Evolutionary conservation across 805 yeast genomes (phyloP), one percentile per base, ranked within the genome.

Genomic region (Wickerhamiella azyma): DNA sequence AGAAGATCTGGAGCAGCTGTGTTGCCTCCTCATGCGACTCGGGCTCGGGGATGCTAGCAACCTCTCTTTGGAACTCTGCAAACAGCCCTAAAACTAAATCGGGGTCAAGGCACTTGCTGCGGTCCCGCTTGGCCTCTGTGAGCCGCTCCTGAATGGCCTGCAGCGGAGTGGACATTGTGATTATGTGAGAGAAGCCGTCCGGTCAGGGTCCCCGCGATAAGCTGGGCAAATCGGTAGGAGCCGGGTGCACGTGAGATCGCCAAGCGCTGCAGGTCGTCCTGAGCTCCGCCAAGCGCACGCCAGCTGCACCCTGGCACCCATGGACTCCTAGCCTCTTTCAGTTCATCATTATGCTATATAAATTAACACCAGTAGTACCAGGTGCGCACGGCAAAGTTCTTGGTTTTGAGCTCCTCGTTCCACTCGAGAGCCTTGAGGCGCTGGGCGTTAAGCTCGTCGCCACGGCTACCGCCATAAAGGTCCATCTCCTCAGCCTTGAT

Each of bases 391-490:
- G 63, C 70, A 51, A 65, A 55, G 46, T 74, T 74, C 55, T 64
- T 70, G 29, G 70, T 48, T 16, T 66, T 68, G 51, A 78, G 55
- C 50, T 56, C 66, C 5, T 67, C 78, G 57, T 62, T 70, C 59
- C 79, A 81, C 59, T 75, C 81, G 7, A 67, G 70, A 44, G 77
- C 60, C 57, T 77, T 81, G 57, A 72, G 78, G 52, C 64, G 67
- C 45, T 44, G 19, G 14, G 39, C 45, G 16, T 48, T 48, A 7
- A 76, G 53, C 55, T 79, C 83, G 19, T 71, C 53, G 38, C 72
- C 75, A 52, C 81, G 70, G 59, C 82, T 72, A 45, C 86, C 86
- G 41, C 75, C 67, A 55, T 75, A 80, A 37, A 79, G 58, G 53
- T 77, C 82, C 53, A 79, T 72, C 29, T 74, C 72, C 38, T 59